These are phyloP conservation scores for Cytospora mali DNA, from an alignment of 2,329 filamentous ascomycete genomes.

Conservation along the genomic window DNA sequence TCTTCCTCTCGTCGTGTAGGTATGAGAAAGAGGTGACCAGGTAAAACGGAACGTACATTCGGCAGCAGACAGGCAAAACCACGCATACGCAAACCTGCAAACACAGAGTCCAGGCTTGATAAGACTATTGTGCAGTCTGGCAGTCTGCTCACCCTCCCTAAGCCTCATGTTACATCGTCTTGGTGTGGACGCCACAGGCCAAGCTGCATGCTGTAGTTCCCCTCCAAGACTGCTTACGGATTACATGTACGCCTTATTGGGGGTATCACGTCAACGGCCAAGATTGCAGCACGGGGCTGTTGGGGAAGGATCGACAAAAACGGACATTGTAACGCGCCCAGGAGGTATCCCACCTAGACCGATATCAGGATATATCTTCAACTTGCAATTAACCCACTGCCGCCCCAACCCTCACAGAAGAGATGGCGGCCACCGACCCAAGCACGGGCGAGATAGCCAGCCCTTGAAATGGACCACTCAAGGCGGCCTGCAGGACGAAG, in stretches of 20 bases:
- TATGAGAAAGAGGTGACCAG: background rate
- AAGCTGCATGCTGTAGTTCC: background rate
- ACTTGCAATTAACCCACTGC: slow-evolving; percentile 26
- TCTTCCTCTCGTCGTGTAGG: background rate
- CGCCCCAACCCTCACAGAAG: slow-evolving; percentile 32
- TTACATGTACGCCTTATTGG: background rate
- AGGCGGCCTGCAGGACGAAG: slow-evolving; percentile 35
- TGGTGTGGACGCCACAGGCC: background rate
- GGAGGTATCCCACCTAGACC: slow-evolving; percentile 14
- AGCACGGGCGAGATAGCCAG: slow-evolving; percentile 36
- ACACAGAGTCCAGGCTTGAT: background rate
- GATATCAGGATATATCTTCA: background rate
- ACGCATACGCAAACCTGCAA: background rate
- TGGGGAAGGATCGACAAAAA: background rate
- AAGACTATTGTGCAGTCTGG: background rate
- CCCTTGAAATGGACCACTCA: slow-evolving; percentile 35
- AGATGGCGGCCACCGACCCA: slow-evolving; percentile 33
- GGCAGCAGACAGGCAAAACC: background rate
- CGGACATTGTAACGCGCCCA: background rate
- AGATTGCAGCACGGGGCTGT: slow-evolving; percentile 3
- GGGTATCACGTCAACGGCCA: background rate
- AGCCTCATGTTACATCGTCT: background rate
- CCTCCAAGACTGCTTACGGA: background rate
- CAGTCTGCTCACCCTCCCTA: background rate
- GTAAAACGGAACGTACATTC: background rate